Evolutionary conservation across 441 rosid species (phyloP).

Genomic region (Pelargonium cotyledonis): DNA sequence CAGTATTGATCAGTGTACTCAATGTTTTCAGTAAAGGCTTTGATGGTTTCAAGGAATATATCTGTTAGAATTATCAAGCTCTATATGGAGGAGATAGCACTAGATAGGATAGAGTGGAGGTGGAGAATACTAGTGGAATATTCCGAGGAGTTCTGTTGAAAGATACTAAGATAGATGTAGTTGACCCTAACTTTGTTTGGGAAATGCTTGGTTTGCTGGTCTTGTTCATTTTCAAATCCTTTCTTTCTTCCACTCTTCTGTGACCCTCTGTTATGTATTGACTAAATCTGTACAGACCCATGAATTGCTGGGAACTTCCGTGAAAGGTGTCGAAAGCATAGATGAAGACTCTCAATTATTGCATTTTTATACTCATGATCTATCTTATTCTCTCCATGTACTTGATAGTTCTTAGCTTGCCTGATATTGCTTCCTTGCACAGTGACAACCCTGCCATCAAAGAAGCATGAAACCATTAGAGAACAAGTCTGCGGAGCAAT

Average conservation of each 20-base stretch:
- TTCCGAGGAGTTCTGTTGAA: no score
- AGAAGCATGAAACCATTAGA: not conserved
- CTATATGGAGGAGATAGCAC: no score
- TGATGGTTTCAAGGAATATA: not conserved
- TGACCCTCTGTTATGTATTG: not conserved
- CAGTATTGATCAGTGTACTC: not conserved
- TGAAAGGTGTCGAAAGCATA: not conserved
- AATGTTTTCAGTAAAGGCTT: not conserved
- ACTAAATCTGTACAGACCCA: not conserved
- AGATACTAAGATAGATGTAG: no score
- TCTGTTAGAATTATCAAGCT: no score
- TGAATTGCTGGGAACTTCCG: not conserved
- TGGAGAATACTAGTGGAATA: no score
- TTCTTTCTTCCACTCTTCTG: no score
- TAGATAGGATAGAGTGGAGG: no score
- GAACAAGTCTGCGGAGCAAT: not conserved
- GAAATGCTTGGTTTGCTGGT: no score
- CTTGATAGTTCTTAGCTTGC: not conserved
- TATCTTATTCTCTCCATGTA: not conserved
- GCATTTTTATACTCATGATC: not conserved
- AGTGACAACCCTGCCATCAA: not conserved
- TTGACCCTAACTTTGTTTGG: no score
- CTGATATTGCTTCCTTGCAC: not conserved
- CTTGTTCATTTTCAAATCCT: no score
- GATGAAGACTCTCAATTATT: not conserved